phyloP scores from a whole-genome alignment of 108 stramenopile species.

The Pinguiococcus pyrenoidosus region DNA sequence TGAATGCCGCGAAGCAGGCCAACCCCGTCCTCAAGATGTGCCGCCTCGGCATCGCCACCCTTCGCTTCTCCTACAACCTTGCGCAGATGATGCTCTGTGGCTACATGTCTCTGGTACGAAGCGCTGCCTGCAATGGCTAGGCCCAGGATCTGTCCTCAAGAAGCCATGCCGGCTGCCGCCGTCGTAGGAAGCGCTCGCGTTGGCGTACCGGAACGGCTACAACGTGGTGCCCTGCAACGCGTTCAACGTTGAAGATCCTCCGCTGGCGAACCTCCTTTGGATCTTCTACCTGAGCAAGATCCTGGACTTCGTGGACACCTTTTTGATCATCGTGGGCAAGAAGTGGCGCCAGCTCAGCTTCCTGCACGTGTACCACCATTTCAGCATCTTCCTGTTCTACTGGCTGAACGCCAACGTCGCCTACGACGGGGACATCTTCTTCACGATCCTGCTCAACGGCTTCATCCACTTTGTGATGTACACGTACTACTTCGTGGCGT shows the following conservation, averaged over 20 bases:
- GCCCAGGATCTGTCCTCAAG: conserved; percentile 28
- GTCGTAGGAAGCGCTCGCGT: neutral
- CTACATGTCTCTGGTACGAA: conserved; percentile 97
- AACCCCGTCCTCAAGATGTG: conserved; percentile 26
- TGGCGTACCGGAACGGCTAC: conserved; percentile 39
- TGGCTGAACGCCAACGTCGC: conserved; percentile 73
- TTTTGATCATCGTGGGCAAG: conserved; percentile 94
- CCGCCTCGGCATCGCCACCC: conserved; percentile 66
- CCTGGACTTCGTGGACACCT: conserved; percentile 97
- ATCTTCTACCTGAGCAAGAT: conserved; percentile 94
- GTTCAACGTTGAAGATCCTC: conserved; percentile 57
- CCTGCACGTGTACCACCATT: conserved; percentile 99
- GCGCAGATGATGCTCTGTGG: conserved; percentile 93
- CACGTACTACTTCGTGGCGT: conserved; percentile 98
- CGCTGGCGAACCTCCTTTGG: conserved; percentile 80
- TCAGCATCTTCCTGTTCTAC: conserved; percentile 93
- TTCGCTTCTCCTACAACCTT: conserved; percentile 95
- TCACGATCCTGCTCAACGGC: conserved; percentile 88
- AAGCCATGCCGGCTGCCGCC: neutral
- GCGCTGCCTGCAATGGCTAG: conserved; percentile 70
- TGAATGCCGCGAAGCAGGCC: neutral
- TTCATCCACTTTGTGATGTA: conserved; percentile 99
- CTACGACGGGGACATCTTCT: conserved; percentile 89
- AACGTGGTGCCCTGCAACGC: conserved; percentile 63
- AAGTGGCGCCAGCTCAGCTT: conserved; percentile 96